Evolutionary conservation across 2,329 filamentous ascomycete species (phyloP).

Genomic region (Pochonia chlamydosporia): DNA sequence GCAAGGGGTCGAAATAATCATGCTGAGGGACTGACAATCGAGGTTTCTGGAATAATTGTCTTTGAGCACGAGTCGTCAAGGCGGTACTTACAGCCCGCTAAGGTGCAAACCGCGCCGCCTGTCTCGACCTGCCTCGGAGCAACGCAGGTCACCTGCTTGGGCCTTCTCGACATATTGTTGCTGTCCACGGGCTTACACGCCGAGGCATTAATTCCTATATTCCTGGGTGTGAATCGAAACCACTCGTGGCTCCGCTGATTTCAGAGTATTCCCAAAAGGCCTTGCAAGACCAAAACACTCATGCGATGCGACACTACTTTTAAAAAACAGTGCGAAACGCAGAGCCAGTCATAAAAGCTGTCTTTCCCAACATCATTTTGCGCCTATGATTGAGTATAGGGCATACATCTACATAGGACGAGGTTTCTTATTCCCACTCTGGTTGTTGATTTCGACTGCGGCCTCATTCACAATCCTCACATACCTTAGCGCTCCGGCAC

Average conservation of each 20-base stretch:
- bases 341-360: background rate
- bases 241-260: conserved; percentile 20
- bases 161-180: background rate
- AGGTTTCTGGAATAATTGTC: conserved; percentile 34
- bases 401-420: background rate
- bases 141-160: conserved; percentile 3
- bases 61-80: conserved; percentile 27
- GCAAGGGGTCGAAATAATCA: conserved; percentile 33
- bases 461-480: background rate
- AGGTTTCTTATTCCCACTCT: background rate
- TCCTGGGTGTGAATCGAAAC: conserved; percentile 23
- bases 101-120: conserved; percentile 4
- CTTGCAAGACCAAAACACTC: background rate
- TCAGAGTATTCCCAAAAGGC: conserved; percentile 8
- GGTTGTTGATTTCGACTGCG: background rate
- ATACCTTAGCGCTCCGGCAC: no score
- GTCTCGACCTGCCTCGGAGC: conserved; percentile 13
- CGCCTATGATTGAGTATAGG: background rate
- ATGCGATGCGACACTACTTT: conserved; percentile 2
- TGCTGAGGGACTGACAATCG: conserved; percentile 30
- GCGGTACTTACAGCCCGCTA: conserved; percentile 30
- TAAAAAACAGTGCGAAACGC: background rate
- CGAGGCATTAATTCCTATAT: conserved; percentile 17
- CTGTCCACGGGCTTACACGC: conserved; percentile 11
- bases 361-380: background rate